Evolutionary conservation across 352 stramenopile genomes (phyloP).

Genomic region (Pythium insidiosum): DNA sequence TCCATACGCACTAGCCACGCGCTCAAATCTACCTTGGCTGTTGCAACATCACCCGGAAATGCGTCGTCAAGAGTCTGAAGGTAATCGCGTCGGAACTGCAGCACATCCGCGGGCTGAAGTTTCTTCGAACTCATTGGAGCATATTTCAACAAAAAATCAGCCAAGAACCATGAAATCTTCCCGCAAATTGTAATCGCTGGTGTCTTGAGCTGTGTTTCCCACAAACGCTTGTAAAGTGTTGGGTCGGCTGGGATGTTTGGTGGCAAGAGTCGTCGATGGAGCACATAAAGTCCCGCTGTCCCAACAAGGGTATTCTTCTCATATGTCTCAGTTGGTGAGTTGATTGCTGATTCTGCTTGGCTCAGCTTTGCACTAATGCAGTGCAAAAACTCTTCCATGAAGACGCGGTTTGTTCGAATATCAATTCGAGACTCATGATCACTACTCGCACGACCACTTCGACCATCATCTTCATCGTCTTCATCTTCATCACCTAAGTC

Average conservation of each 20-base stretch:
- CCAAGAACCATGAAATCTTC: slow-evolving; percentile 81
- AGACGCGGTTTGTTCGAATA: slow-evolving; percentile 75
- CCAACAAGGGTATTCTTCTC: slow-evolving; percentile 85
- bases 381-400: slow-evolving; percentile 83
- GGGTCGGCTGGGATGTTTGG: slow-evolving; percentile 80
- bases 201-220: slow-evolving; percentile 77
- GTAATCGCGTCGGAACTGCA: slow-evolving; percentile 75
- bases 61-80: slow-evolving; percentile 72
- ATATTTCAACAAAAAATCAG: slow-evolving; percentile 83
- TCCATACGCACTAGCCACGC: slow-evolving; percentile 85
- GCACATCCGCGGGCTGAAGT: slow-evolving; percentile 60
- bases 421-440: slow-evolving; percentile 71
- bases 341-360: slow-evolving; percentile 61
- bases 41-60: slow-evolving; percentile 70
- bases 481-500: slow-evolving; percentile 54
- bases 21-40: slow-evolving; percentile 73
- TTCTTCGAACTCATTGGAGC: slow-evolving; percentile 81
- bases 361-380: slow-evolving; percentile 68
- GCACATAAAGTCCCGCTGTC: slow-evolving; percentile 85
- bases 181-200: slow-evolving; percentile 79
- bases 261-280: slow-evolving; percentile 78
- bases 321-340: slow-evolving; percentile 82
- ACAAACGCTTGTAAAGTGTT: slow-evolving; percentile 88
- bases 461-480: slow-evolving; percentile 39
- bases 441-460: slow-evolving; percentile 42